Conservation (phyloP, 306 rosid species). For the Cicer judaicum region DNA sequence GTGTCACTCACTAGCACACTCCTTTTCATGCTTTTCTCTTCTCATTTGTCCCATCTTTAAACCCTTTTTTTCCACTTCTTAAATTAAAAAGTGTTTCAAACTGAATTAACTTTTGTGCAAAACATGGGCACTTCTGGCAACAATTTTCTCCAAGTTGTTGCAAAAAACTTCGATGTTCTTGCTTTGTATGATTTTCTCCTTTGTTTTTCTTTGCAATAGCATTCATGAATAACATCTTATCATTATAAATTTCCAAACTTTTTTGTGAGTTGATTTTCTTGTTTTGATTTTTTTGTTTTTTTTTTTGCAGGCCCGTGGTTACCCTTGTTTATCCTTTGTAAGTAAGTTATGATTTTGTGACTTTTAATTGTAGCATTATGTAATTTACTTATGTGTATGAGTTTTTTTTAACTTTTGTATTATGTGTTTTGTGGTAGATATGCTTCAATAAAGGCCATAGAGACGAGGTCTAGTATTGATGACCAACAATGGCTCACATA, state of each 20-base stretch:
- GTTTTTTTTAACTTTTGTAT: not conserved
- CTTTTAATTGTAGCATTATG: conserved; percentile 16
- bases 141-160: conserved; percentile 75
- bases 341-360: conserved; percentile 44
- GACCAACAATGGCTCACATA: conserved; percentile 98
- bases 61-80: conserved; percentile 37
- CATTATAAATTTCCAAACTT: not conserved
- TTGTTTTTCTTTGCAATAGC: not conserved
- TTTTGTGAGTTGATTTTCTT: not conserved
- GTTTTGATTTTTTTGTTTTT: not conserved
- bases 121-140: conserved; percentile 64
- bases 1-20: not conserved
- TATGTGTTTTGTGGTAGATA: conserved; percentile 48
- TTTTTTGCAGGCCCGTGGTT: conserved; percentile 72
- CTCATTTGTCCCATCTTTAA: conserved; percentile 17
- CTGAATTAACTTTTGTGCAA: conserved; percentile 9
- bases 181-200: conserved; percentile 63
- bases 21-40: conserved; percentile 35
- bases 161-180: conserved; percentile 87
- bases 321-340: conserved; percentile 89
- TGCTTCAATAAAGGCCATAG: conserved; percentile 89
- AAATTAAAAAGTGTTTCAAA: not conserved
- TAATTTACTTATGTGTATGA: conserved; percentile 13
- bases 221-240: not conserved
- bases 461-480: conserved; percentile 71